Evolutionary conservation across 2,329 filamentous ascomycete genomes (phyloP).

Genomic region (Pyrenochaeta sp.): DNA sequence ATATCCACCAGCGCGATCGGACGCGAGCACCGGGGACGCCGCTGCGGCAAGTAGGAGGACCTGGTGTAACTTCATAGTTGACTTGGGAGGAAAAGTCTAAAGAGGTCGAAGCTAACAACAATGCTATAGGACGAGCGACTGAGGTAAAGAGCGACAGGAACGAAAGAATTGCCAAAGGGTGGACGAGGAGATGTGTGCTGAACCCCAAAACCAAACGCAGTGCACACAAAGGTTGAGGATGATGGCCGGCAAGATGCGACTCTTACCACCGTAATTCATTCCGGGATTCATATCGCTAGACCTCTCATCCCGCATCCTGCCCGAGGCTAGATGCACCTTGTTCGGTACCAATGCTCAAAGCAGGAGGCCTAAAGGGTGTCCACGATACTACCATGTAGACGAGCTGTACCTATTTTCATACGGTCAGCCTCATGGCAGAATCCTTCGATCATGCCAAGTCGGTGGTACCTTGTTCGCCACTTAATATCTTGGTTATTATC

Average conservation of each 20-base stretch:
- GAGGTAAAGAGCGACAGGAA: background rate
- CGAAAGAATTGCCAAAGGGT: background rate
- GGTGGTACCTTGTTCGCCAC: background rate
- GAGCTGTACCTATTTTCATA: background rate
- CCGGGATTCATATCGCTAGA: background rate
- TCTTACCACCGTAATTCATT: background rate
- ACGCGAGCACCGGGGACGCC: background rate
- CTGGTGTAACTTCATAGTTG: background rate
- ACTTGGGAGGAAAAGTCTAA: background rate
- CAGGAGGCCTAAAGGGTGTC: background rate
- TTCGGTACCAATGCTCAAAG: background rate
- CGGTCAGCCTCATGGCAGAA: background rate
- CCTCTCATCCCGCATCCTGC: background rate
- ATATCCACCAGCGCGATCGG: background rate
- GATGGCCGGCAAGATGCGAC: background rate
- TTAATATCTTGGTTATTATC: background rate
- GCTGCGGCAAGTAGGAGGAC: background rate
- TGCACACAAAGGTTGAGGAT: background rate
- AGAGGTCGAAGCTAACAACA: background rate
- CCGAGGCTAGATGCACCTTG: background rate
- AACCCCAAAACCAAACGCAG: background rate
- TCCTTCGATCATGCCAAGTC: background rate
- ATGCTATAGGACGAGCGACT: background rate
- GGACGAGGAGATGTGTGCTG: background rate
- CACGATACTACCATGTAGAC: background rate